Conservation (phyloP, 371 early-diverging fungal genomes). For the Umbelopsis sp. region DNA sequence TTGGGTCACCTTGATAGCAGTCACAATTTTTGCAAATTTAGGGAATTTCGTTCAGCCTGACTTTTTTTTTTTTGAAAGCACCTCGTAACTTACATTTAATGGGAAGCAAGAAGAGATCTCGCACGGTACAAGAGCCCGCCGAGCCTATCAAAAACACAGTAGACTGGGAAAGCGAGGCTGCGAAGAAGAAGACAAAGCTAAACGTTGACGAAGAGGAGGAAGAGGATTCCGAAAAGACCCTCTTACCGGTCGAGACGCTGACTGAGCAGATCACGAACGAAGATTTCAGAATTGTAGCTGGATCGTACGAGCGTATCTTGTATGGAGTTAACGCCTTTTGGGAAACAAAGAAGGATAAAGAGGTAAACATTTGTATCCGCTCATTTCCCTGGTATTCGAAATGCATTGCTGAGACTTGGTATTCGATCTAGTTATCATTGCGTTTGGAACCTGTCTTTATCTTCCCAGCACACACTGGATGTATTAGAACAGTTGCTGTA, state of each 20-base stretch:
- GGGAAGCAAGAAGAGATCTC: constrained; percentile 17
- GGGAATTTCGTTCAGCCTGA: background rate
- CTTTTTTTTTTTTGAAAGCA: no score
- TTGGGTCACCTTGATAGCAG: background rate
- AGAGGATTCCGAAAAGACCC: background rate
- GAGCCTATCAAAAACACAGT: background rate
- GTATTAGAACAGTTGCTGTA: constrained; percentile 84
- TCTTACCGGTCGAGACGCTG: constrained; percentile 7
- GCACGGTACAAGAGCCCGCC: background rate
- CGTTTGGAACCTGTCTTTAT: constrained; percentile 83
- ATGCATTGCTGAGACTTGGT: no score
- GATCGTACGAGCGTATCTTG: constrained; percentile 95
- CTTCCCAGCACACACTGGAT: constrained; percentile 93
- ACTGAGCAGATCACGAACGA: constrained; percentile 43
- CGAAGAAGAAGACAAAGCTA: background rate
- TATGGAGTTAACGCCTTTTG: constrained; percentile 86
- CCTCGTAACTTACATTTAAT: background rate
- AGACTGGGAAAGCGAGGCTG: background rate
- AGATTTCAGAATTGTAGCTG: constrained; percentile 78
- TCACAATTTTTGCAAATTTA: background rate
- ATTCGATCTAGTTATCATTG: background rate
- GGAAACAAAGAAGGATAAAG: constrained; percentile 33
- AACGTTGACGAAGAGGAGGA: background rate
- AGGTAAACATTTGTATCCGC: background rate
- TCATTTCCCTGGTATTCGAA: no score